Conservation (phyloP, 2,329 filamentous ascomycete species). For the Polytolypa hystricis region DNA sequence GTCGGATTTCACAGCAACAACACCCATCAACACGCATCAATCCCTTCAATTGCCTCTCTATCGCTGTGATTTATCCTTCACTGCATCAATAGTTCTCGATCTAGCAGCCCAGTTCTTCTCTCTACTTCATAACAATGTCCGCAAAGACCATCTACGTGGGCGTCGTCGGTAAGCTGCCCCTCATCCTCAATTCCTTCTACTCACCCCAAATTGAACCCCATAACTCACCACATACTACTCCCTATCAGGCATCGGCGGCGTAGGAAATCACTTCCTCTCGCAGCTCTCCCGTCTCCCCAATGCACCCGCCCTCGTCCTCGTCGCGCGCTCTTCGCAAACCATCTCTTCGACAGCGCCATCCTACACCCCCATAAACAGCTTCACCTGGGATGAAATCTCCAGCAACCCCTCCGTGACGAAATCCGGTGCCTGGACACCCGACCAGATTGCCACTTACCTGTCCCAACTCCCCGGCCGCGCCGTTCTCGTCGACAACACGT, state of each 20-base stretch:
- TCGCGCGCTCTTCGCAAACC: conserved; percentile 75
- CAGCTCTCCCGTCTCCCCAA: conserved; percentile 65
- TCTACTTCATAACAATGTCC: conserved; percentile 17
- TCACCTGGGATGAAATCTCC: conserved; percentile 50
- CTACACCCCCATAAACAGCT: conserved; percentile 52
- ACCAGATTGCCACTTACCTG: conserved; percentile 68
- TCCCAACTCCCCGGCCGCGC: conserved; percentile 64
- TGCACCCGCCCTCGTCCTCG: conserved; percentile 66
- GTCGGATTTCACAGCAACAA: too few relatives aligned
- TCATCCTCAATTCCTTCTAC: background rate
- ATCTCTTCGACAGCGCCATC: conserved; percentile 61
- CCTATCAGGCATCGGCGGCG: conserved; percentile 71
- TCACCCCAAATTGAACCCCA: background rate
- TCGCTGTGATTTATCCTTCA: too few relatives aligned
- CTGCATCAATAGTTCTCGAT: background rate
- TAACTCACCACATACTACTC: too few relatives aligned
- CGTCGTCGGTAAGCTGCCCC: conserved; percentile 32
- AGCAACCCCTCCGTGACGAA: conserved; percentile 50
- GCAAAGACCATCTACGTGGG: conserved; percentile 31
- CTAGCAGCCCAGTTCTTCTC: background rate
- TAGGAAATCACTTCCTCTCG: conserved; percentile 79
- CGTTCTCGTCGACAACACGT: conserved; percentile 91
- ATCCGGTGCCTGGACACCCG: conserved; percentile 43
- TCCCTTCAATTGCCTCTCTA: too few relatives aligned
- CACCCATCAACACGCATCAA: too few relatives aligned